These are phyloP conservation scores for Suillus cothurnatus DNA, from an alignment of 768 basidiomycete genomes.

Conservation along the genomic window DNA sequence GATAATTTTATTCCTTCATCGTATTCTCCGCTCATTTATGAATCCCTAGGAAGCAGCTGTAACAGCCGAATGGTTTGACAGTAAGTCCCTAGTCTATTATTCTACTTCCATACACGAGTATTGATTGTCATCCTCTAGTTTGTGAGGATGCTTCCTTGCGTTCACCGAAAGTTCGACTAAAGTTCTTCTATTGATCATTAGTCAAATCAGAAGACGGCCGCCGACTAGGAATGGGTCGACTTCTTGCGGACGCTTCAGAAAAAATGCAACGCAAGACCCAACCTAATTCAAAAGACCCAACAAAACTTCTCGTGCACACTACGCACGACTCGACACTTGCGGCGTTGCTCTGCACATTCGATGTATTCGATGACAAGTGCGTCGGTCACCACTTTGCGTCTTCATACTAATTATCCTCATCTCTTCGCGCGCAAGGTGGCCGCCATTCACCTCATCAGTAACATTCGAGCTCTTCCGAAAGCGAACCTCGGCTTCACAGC, in stretches of 20 bases:
- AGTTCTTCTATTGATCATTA: conserved; percentile 28
- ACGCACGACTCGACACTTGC: conserved; percentile 77
- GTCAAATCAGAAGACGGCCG: conserved; percentile 78
- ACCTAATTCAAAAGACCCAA: conserved; percentile 45
- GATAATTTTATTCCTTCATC: conserved; percentile 14
- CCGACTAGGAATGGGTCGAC: conserved; percentile 74
- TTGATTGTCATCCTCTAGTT: conserved; percentile 18
- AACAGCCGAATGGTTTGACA: conserved; percentile 78
- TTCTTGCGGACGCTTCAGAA: conserved; percentile 62
- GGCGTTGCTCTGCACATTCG: conserved; percentile 61
- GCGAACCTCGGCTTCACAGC: conserved; percentile 7
- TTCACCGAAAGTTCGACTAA: conserved; percentile 3
- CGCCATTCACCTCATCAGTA: conserved; percentile 71
- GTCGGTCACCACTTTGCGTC: conserved; percentile 17
- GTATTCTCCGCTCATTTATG: neutral
- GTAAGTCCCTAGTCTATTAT: conserved; percentile 29
- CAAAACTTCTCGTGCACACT: conserved; percentile 68
- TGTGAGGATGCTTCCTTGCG: conserved; percentile 20
- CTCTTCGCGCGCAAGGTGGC: conserved; percentile 52
- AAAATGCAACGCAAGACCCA: conserved; percentile 64
- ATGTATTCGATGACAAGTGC: conserved; percentile 72
- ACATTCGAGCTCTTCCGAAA: conserved; percentile 74
- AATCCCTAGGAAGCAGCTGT: conserved; percentile 64
- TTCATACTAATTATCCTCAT: neutral
- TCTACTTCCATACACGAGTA: neutral